Percentiles rank a stretch among this genome's conserved stretches.
Conservation (phyloP, 345 rosid species). For the Eucalyptus paniculata region DNA sequence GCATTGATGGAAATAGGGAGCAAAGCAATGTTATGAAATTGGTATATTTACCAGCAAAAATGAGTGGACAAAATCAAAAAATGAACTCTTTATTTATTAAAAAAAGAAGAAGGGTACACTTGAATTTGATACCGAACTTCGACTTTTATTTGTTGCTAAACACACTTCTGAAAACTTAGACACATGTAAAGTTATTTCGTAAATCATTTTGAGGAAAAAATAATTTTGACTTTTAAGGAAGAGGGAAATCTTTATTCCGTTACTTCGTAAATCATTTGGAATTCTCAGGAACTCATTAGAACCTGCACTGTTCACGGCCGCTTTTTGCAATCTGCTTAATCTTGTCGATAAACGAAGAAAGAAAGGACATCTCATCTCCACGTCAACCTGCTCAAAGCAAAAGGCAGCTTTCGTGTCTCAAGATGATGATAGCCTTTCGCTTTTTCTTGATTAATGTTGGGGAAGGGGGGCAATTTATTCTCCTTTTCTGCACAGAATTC, state of each 20-base stretch:
- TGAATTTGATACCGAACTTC: background rate
- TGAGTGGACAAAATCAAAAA: background rate
- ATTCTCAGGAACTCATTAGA: background rate
- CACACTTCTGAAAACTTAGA: background rate
- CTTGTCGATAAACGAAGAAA: background rate
- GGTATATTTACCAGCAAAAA: background rate
- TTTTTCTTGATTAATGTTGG: background rate
- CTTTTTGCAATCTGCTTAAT: background rate
- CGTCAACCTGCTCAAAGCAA: background rate
- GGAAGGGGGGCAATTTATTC: background rate
- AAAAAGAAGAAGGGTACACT: background rate
- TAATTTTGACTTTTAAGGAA: background rate
- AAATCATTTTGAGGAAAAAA: background rate
- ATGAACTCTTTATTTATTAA: rapidly evolving
- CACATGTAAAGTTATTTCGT: rapidly evolving
- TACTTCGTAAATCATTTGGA: background rate
- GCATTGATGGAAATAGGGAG: background rate
- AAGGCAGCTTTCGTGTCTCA: background rate
- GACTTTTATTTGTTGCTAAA: background rate
- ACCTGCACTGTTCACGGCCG: background rate
- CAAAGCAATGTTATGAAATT: background rate
- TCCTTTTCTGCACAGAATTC: background rate
- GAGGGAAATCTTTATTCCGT: background rate
- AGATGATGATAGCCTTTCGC: background rate
- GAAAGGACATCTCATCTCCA: background rate